These are phyloP conservation scores for Lactarius evosmus DNA, from an alignment of 768 basidiomycete genomes.

Conservation along the genomic window DNA sequence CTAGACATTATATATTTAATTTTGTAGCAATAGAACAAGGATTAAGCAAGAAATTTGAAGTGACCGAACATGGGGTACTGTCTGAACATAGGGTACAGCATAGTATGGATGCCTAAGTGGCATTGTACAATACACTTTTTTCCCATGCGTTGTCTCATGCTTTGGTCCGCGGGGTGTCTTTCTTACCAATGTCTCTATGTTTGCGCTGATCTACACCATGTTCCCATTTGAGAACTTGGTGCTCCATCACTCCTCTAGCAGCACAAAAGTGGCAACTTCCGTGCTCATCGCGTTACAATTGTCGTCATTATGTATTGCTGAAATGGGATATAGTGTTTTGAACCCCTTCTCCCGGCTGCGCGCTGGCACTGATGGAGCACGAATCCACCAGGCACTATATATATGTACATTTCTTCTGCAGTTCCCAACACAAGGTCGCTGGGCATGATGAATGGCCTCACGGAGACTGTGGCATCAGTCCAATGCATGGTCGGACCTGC, in stretches of 20 bases:
- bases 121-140: constrained; percentile 39
- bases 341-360: constrained; percentile 43
- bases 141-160: constrained; percentile 36
- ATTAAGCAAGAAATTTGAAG: no score
- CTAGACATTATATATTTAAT: no score
- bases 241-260: not conserved
- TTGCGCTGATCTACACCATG: constrained; percentile 29
- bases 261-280: not conserved
- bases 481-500: constrained; percentile 50
- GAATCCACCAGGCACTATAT: constrained; percentile 37
- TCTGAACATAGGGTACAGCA: constrained; percentile 40
- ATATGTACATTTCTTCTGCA: constrained; percentile 34
- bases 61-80: no score
- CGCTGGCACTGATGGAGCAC: no score
- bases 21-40: no score
- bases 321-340: constrained; percentile 26
- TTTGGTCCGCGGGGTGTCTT: constrained; percentile 38
- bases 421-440: constrained; percentile 37
- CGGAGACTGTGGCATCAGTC: constrained; percentile 47
- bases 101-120: constrained; percentile 39
- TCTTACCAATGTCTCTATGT: constrained; percentile 28
- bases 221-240: constrained; percentile 31
- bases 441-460: constrained; percentile 50
- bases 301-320: not conserved
- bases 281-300: not conserved